phyloP scores from a whole-genome alignment of 2,329 filamentous ascomycete species.

The Hymenoscyphus albidus region DNA sequence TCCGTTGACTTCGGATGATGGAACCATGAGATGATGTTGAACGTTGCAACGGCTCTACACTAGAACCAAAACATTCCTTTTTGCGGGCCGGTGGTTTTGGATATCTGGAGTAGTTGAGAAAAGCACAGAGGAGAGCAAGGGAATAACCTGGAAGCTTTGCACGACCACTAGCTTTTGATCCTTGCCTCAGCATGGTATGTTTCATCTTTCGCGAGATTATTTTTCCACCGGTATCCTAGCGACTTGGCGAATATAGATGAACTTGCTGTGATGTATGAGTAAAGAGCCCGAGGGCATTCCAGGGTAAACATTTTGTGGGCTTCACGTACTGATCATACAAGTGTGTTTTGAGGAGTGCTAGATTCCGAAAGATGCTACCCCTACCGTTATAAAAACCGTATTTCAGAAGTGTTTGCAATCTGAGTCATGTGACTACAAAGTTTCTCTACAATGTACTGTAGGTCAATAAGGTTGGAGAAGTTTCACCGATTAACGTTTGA shows the following conservation, averaged over 20 bases:
- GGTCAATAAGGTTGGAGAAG: neutral
- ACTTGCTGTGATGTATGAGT: neutral
- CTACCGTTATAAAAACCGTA: no score
- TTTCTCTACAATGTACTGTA: neutral
- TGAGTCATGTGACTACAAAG: neutral
- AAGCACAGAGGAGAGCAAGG: no score
- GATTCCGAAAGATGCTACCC: no score
- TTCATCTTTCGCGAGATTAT: neutral
- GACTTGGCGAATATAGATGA: neutral
- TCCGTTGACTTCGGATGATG: neutral
- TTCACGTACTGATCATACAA: neutral
- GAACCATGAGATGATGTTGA: slow-evolving; percentile 1
- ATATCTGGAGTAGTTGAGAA: neutral
- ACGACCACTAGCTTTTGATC: neutral
- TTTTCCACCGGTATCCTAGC: neutral
- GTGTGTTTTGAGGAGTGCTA: no score
- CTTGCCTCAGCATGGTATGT: neutral
- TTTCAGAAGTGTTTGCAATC: neutral
- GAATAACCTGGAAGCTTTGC: neutral
- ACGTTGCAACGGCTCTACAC: neutral
- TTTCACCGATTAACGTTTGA: neutral
- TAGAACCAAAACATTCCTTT: neutral
- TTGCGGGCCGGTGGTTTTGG: neutral
- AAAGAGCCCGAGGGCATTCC: neutral
- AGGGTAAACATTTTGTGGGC: neutral